Evolutionary conservation across 805 yeast species (phyloP), one percentile per base, ranked within the genome.

Genomic region (Kodamaea lidongshanica): DNA sequence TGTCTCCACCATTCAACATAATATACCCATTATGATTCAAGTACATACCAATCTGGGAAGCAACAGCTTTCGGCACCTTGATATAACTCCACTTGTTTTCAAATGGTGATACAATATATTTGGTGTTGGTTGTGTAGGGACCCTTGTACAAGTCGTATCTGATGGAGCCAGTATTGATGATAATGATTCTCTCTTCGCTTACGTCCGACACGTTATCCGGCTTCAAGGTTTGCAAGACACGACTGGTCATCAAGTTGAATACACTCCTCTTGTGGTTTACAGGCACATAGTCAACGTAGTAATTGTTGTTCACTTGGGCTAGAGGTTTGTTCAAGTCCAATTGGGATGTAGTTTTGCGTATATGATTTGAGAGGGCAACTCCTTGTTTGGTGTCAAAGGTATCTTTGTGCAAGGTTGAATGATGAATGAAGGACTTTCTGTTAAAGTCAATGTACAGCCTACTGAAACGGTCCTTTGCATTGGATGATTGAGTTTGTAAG

Each of bases 61-160:
- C 95, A 4, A 77, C 46, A 2, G 54, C 37, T 32, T 66, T 62
- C 0, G 92, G 84, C 2, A 88, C 52, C 5, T 67, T 60, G 9
- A 88, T 52, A 28, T 69, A 74, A 18, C 66, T 71, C 96, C 96
- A 89, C 23, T 68, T 68, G 47, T 87, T 86, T 31, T 73, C 66
- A 56, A 86, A 88, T 0, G 97, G 96, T 0, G 94, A 77, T 1
- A 89, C 83, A 25, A 81, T 83, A 48, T 67, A 89, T 42, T 81
- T 81, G 0, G 89, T 67, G 52, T 87, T 94, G 25, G 61, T 59
- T 0, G 95, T 87, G 50, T 79, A 88, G 2, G 80, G 77, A 0
- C 96, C 97, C 48, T 77, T 72, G 58, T 80, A 81, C 26, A 88
- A 56, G 54, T 88, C 96, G 48, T 84, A 89, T 32, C 96, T 70